These are phyloP conservation scores for Ogataea polymorpha DNA, from an alignment of 805 yeast species.

Conservation along the genomic window DNA sequence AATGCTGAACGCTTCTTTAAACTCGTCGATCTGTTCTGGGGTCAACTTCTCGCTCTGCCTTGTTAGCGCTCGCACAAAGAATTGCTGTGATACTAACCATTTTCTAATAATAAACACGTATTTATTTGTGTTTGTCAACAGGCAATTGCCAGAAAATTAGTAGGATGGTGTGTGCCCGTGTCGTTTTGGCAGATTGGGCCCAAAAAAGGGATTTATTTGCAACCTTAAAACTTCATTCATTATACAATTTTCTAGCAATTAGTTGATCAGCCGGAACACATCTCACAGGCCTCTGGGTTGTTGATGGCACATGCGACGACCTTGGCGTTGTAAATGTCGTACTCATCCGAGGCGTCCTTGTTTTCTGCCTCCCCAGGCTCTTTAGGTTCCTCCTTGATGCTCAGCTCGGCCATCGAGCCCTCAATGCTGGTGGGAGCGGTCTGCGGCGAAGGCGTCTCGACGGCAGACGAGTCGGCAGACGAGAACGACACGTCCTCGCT, in stretches of 20 bases:
- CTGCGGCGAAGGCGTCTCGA: slow-evolving; percentile 45
- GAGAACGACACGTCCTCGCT: slow-evolving; percentile 30
- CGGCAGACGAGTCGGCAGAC: slow-evolving; percentile 32
- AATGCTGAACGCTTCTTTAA: slow-evolving; percentile 95
- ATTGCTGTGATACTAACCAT: slow-evolving; percentile 7
- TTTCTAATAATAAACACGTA: slow-evolving; percentile 4
- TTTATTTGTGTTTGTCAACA: slow-evolving; percentile 2
- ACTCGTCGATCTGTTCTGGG: slow-evolving; percentile 94
- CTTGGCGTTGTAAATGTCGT: slow-evolving; percentile 86
- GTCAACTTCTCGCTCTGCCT: slow-evolving; percentile 82
- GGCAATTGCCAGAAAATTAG: slow-evolving; percentile 6
- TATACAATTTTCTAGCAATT: slow-evolving; percentile 6
- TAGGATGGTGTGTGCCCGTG: background rate
- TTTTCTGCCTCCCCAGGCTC: slow-evolving; percentile 5
- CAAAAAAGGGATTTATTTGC: background rate
- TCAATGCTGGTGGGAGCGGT: slow-evolving; percentile 41
- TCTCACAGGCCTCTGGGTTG: slow-evolving; percentile 96
- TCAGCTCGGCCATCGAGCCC: slow-evolving; percentile 44
- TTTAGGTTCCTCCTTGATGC: slow-evolving; percentile 23
- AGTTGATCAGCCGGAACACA: slow-evolving; percentile 85
- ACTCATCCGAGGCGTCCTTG: slow-evolving; percentile 41
- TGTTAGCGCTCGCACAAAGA: slow-evolving; percentile 1
- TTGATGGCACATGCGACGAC: slow-evolving; percentile 96
- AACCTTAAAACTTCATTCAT: slow-evolving; percentile 1
- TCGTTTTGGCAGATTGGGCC: background rate